These are phyloP conservation scores for Leccinum ochraceum DNA, from an alignment of 768 basidiomycete species.

Conservation along the genomic window DNA sequence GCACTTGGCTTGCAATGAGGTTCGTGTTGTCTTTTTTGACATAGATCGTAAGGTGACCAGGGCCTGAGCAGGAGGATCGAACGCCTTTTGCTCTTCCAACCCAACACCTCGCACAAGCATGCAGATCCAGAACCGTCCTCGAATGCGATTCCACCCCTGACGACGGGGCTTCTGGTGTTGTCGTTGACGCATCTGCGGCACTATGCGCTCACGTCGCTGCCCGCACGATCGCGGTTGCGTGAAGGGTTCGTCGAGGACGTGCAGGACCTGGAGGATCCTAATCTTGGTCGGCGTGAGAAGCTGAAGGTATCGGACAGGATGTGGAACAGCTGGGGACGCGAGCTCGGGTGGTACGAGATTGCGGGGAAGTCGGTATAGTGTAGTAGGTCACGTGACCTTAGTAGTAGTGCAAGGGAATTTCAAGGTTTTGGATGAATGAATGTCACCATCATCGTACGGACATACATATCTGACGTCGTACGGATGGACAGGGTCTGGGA, in stretches of 20 bases:
- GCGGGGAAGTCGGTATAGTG: constrained; percentile 13
- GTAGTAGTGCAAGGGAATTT: background rate
- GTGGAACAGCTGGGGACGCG: constrained; percentile 83
- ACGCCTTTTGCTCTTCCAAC: constrained; percentile 59
- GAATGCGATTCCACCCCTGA: constrained; percentile 47
- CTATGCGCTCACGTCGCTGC: constrained; percentile 61
- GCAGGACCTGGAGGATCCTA: constrained; percentile 75
- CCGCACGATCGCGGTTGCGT: constrained; percentile 58
- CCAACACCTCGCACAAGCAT: constrained; percentile 25
- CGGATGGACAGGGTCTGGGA: constrained; percentile 88
- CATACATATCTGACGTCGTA: constrained; percentile 73
- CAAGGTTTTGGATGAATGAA: background rate
- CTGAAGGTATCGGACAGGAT: constrained; percentile 78
- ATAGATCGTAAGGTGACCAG: constrained; percentile 4
- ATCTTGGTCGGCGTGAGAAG: constrained; percentile 69
- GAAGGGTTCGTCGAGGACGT: constrained; percentile 87
- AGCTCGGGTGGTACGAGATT: constrained; percentile 58
- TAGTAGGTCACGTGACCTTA: constrained; percentile 12
- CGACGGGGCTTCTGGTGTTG: constrained; percentile 72
- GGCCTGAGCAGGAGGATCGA: constrained; percentile 56
- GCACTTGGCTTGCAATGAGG: constrained; percentile 77
- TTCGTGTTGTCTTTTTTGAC: constrained; percentile 20
- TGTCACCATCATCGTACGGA: constrained; percentile 36
- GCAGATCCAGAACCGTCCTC: constrained; percentile 8
- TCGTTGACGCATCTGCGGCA: constrained; percentile 66